A percentile compares a stretch with the other conserved stretches of the same genome.
These are phyloP conservation scores for Fraxinus angustifolia DNA, from an alignment of 305 asterid genomes.

Conservation along the genomic window DNA sequence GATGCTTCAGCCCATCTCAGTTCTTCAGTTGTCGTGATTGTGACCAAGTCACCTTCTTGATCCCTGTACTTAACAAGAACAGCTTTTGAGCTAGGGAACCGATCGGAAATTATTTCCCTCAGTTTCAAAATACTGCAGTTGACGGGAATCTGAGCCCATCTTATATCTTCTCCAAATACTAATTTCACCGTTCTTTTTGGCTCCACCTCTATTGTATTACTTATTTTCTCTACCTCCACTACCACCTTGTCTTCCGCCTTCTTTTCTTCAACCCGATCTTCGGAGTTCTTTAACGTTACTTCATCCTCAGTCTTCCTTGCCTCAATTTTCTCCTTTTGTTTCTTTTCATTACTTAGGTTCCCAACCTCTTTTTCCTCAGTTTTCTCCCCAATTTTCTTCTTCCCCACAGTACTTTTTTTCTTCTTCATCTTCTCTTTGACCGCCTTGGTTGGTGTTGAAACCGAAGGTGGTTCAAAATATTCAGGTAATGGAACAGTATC, in stretches of 20 bases:
- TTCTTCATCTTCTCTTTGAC: slow-evolving; percentile 47
- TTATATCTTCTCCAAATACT: slow-evolving; percentile 85
- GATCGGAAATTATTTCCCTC: slow-evolving; percentile 55
- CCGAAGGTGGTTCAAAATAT: slow-evolving; percentile 44
- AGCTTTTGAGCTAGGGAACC: slow-evolving; percentile 54
- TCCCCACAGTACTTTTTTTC: slow-evolving; percentile 34
- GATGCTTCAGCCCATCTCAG: slow-evolving; percentile 81
- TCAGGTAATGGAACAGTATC: slow-evolving; percentile 50
- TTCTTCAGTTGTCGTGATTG: slow-evolving; percentile 75
- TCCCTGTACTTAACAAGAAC: slow-evolving; percentile 79
- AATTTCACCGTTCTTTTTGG: slow-evolving; percentile 54
- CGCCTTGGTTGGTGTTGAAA: slow-evolving; percentile 33
- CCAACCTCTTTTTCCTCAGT: not conserved
- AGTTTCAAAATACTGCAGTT: slow-evolving; percentile 56
- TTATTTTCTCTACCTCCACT: slow-evolving; percentile 66
- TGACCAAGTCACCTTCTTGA: slow-evolving; percentile 86
- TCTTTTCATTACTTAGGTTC: slow-evolving; percentile 12
- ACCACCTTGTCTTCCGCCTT: slow-evolving; percentile 65
- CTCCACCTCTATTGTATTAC: slow-evolving; percentile 42
- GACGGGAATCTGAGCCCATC: slow-evolving; percentile 74
- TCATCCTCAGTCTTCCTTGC: slow-evolving; percentile 20
- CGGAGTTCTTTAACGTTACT: slow-evolving; percentile 16
- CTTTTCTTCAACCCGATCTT: slow-evolving; percentile 40
- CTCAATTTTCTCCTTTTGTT: slow-evolving; percentile 14
- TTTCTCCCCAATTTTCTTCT: slow-evolving; percentile 23